A percentile compares a stretch with the other conserved stretches of the same genome.
Conservation (phyloP, 2,329 filamentous ascomycete species). For the Xylariales sp. region DNA sequence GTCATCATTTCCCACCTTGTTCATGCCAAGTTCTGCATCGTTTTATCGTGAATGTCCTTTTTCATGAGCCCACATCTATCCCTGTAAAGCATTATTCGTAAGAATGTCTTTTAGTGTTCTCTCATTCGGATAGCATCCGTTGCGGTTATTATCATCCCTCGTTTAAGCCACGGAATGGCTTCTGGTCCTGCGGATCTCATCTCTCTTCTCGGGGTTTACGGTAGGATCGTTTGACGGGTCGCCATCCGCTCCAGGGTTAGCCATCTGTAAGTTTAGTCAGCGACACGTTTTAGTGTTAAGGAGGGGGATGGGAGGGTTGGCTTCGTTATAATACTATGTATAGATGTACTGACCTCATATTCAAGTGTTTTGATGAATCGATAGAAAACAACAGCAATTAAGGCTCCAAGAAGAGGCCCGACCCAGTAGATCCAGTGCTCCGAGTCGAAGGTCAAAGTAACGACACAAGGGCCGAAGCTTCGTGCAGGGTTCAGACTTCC, state of each 20-base stretch:
- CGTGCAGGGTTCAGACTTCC: slow-evolving; percentile 43
- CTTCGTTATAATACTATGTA: too few species aligned
- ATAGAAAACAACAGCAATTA: slow-evolving; percentile 31
- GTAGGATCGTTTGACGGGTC: slow-evolving; percentile 38
- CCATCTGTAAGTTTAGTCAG: slow-evolving; percentile 26
- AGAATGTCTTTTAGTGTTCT: too few species aligned
- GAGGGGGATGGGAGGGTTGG: background rate
- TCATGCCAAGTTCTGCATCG: too few species aligned
- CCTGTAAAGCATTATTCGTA: too few species aligned
- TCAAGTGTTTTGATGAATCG: slow-evolving; percentile 35
- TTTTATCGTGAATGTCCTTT: too few species aligned
- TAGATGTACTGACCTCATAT: slow-evolving; percentile 28
- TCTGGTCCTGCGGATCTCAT: slow-evolving; percentile 9
- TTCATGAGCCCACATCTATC: too few species aligned
- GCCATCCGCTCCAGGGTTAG: slow-evolving; percentile 41
- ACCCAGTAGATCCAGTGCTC: slow-evolving; percentile 21
- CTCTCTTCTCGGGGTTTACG: slow-evolving; percentile 35
- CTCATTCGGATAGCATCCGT: too few species aligned
- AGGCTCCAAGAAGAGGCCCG: slow-evolving; percentile 26
- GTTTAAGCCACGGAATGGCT: too few species aligned
- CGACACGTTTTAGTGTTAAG: background rate
- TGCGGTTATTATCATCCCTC: too few species aligned
- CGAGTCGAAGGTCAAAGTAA: slow-evolving; percentile 26
- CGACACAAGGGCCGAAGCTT: slow-evolving; percentile 41
- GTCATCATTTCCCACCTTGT: too few species aligned